These are phyloP conservation scores for Paramecium pentaurelia DNA, from an alignment of 73 alveolate species.

Conservation along the genomic window DNA sequence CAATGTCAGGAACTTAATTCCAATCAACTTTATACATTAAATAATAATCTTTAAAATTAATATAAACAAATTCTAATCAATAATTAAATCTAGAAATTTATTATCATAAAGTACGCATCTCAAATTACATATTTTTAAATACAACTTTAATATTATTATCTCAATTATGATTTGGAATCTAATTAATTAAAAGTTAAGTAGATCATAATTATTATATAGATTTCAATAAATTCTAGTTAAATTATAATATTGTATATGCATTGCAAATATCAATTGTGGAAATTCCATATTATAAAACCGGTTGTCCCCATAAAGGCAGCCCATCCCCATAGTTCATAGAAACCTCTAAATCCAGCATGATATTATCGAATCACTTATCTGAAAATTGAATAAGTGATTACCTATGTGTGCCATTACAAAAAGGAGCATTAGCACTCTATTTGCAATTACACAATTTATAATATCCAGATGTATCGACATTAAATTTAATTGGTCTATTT, in stretches of 20 bases:
- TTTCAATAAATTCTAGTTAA: neutral
- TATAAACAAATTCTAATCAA: neutral
- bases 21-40: neutral
- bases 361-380: constrained; percentile 62
- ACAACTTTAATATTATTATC: too few relatives aligned
- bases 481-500: constrained; percentile 81
- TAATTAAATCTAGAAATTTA: neutral
- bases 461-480: constrained; percentile 83
- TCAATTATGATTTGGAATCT: too few relatives aligned
- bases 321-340: constrained; percentile 84
- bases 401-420: constrained; percentile 90
- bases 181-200: too few relatives aligned
- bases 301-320: constrained; percentile 76
- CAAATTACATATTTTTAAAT: too few relatives aligned
- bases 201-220: neutral
- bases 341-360: constrained; percentile 75
- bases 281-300: constrained; percentile 70
- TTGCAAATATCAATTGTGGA: neutral
- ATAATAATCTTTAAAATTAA: neutral
- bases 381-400: constrained; percentile 27
- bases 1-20: neutral
- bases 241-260: neutral
- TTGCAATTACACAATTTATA: constrained; percentile 88
- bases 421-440: constrained; percentile 89
- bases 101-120: too few relatives aligned